Evolutionary conservation across 805 yeast genomes (phyloP).

Genomic region (Saturnispora besseyi): DNA sequence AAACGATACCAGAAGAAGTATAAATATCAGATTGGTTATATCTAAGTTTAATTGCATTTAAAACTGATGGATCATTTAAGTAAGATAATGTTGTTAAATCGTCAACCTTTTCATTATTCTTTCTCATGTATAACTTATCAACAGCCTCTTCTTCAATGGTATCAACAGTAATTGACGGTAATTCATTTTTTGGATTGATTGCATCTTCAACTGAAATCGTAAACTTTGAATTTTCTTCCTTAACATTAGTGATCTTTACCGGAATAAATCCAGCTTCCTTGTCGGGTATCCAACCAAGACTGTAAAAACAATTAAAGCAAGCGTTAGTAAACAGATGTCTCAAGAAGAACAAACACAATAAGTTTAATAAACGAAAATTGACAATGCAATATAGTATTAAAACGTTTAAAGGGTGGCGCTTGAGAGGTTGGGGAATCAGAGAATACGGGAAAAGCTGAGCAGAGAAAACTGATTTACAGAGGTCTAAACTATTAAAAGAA

Average conservation of each 20-base stretch:
- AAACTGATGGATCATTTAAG: slow-evolving; percentile 91
- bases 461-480: background rate
- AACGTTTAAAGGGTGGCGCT: background rate
- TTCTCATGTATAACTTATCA: slow-evolving; percentile 71
- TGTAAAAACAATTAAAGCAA: slow-evolving; percentile 14
- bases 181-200: slow-evolving; percentile 30
- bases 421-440: background rate
- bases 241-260: slow-evolving; percentile 44
- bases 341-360: slow-evolving; percentile 11
- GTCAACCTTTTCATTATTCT: slow-evolving; percentile 90
- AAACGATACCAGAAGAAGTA: slow-evolving; percentile 93
- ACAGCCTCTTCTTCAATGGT: slow-evolving; percentile 42
- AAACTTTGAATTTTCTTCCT: slow-evolving; percentile 35
- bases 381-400: too few species aligned
- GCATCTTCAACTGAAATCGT: slow-evolving; percentile 48
- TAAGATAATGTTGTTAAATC: slow-evolving; percentile 89
- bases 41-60: slow-evolving; percentile 85
- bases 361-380: too few species aligned
- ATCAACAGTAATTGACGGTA: slow-evolving; percentile 40
- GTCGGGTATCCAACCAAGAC: slow-evolving; percentile 80
- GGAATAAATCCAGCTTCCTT: slow-evolving; percentile 67
- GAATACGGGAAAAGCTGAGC: background rate
- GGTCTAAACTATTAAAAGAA: background rate
- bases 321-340: slow-evolving; percentile 1
- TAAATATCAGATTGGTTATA: slow-evolving; percentile 86